Evolutionary conservation across 164 flowering plant genomes (phyloP), one percentile per base, ranked within the genome.

Genomic region (Euptelea pleiosperma): DNA sequence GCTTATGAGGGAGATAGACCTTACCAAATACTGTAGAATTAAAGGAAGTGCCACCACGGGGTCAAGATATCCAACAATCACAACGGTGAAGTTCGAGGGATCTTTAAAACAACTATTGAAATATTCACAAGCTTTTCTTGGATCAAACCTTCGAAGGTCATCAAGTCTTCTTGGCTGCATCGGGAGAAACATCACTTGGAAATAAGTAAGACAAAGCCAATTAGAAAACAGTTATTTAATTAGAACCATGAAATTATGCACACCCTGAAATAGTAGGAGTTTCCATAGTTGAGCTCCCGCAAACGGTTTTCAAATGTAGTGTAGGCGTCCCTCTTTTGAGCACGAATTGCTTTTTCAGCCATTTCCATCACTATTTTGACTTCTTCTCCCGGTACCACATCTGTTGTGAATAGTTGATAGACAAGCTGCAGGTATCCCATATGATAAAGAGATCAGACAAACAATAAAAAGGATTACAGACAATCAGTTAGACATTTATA

Each of bases 271-370:
- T 85, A 89, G 59, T 82, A 89, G 11, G 98, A 87, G 69, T 84
- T 84, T 22, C 96, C 98, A 73, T 92, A 92, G 68, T 92, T 89
- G 62, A 92, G 76, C 70, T 92, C 93, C 70, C 93, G 83, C 65
- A 89, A 95, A 62, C 98, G 91, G 64, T 92, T 87, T n/a, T 91
- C 71, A 79, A 92, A 92, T 59, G 80, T 93, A 72, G 95, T 89
- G 66, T 81, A 81, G 15, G 98, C 96, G 72, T 92, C 98, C 69
- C 98, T 82, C 65, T 92, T 93, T 76, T 85, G 96, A 65, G 98
- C 96, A 72, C 70, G 84, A 42, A 92, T 80, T 24, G 84, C 82
- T 78, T 87, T 96, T 78, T 89, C 86, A 2, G 95, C 82, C 98
- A 92, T 92, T 74, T 92, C 93, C 95, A 89, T 89, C 61, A 89